These are phyloP conservation scores for Diplotaxis tenuifolia DNA, from an alignment of 345 rosid species.

Conservation along the genomic window DNA sequence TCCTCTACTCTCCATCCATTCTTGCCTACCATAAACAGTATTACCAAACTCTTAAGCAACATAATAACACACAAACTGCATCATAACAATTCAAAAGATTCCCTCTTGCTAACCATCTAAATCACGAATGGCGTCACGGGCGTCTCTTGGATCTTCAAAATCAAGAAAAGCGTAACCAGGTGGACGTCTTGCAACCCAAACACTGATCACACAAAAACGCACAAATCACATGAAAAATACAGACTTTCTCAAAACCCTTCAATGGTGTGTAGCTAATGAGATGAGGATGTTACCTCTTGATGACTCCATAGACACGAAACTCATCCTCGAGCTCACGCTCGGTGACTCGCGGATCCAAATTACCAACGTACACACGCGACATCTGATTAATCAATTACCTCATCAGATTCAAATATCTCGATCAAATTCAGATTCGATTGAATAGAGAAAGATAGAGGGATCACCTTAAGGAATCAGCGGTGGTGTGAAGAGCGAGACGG, in stretches of 20 bases:
- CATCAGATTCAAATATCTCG: conserved; percentile 1
- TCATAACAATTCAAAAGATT: not conserved
- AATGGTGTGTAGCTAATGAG: not conserved
- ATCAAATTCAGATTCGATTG: not conserved
- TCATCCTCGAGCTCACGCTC: conserved; percentile 81
- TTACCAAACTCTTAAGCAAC: not conserved
- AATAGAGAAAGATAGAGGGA: not conserved
- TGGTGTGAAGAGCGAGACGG: conserved; percentile 2
- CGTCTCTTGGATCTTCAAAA: conserved; percentile 80
- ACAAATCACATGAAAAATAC: not conserved
- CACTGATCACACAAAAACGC: conserved; percentile 50
- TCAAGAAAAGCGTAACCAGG: conserved; percentile 89
- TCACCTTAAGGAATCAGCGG: conserved; percentile 20
- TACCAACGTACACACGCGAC: conserved; percentile 85
- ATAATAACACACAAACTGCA: not conserved
- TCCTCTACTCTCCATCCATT: conserved; percentile 91
- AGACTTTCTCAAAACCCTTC: not conserved
- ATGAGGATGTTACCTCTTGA: conserved; percentile 47
- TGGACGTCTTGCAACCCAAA: conserved; percentile 92
- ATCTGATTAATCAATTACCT: conserved; percentile 35
- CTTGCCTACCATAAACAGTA: conserved; percentile 51
- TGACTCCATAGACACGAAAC: conserved; percentile 64
- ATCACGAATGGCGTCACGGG: conserved; percentile 76
- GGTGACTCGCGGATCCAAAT: conserved; percentile 69
- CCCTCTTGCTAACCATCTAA: conserved; percentile 54